Conservation (phyloP, 2,329 filamentous ascomycete genomes). For the Cordyceps pruinosa region DNA sequence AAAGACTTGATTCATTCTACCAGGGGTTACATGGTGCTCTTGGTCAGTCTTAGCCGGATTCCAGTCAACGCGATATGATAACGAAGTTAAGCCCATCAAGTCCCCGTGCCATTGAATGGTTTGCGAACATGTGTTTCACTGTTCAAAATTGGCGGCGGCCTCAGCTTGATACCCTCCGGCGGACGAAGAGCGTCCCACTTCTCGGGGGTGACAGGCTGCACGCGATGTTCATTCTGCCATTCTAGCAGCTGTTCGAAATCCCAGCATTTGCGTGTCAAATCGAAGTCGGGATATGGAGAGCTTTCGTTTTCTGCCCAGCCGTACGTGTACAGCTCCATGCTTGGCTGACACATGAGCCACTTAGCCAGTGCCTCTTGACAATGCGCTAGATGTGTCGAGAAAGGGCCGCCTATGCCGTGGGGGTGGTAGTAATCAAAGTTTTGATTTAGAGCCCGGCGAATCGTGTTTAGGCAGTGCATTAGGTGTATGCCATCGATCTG, state of each 20-base stretch:
- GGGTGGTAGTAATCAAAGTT: background rate
- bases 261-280: constrained; percentile 2
- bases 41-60: no score
- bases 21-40: no score
- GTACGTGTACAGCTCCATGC: constrained; percentile 1
- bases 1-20: no score
- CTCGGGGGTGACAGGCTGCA: background rate
- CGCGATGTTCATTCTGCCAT: background rate
- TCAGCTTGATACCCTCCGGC: background rate
- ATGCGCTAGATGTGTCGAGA: background rate
- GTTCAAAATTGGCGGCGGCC: background rate
- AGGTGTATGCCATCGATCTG: constrained; percentile 8
- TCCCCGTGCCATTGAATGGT: no score
- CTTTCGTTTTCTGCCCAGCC: background rate
- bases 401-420: background rate
- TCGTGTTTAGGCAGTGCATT: constrained; percentile 5
- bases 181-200: background rate
- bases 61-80: no score
- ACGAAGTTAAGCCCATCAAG: no score
- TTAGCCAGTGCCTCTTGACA: constrained; percentile 2
- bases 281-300: constrained; percentile 1
- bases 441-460: background rate
- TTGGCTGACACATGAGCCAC: constrained; percentile 6
- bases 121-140: no score
- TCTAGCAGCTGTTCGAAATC: background rate